Conservation (phyloP, 2,329 filamentous ascomycete species). For the Aureobasidium sp. region DNA sequence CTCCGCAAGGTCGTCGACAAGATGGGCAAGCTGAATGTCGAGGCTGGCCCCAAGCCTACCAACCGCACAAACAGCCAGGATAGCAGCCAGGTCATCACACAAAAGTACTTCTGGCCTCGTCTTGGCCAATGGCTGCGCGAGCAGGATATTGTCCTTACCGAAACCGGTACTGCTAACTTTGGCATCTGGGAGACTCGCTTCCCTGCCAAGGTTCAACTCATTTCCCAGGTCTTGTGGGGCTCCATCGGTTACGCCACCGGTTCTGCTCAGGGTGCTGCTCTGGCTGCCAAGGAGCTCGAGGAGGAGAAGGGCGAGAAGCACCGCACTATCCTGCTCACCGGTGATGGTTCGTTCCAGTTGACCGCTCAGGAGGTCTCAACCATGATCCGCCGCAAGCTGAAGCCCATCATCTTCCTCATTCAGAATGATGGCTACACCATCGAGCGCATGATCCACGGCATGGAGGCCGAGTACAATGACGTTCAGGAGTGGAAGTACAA, state of each 20-base stretch:
- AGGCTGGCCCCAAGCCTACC: constrained; percentile 37
- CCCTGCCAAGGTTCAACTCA: constrained; percentile 49
- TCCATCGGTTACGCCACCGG: constrained; percentile 24
- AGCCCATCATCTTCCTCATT: constrained; percentile 33
- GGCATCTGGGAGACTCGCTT: constrained; percentile 45
- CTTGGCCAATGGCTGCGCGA: constrained; percentile 17
- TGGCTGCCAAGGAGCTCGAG: constrained; percentile 25
- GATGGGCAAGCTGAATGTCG: constrained; percentile 48
- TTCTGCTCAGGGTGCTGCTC: constrained; percentile 19
- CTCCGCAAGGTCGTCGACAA: constrained; percentile 59
- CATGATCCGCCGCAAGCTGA: constrained; percentile 41
- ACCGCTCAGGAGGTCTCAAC: constrained; percentile 58
- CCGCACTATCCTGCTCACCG: constrained; percentile 64
- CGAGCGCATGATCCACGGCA: constrained; percentile 39
- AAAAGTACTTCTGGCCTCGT: constrained; percentile 19
- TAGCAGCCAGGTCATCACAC: constrained; percentile 15
- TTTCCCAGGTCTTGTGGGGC: constrained; percentile 34
- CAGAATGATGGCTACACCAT: constrained; percentile 42
- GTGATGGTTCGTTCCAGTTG: constrained; percentile 73
- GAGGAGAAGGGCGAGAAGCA: constrained; percentile 15
- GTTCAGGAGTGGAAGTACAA: constrained; percentile 67
- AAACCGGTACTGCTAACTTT: constrained; percentile 32
- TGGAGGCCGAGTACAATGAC: constrained; percentile 59
- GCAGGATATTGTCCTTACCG: constrained; percentile 21
- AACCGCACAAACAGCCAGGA: constrained; percentile 14